Conservation (phyloP, 352 stramenopile species). For the Aphanomyces euteiches region DNA sequence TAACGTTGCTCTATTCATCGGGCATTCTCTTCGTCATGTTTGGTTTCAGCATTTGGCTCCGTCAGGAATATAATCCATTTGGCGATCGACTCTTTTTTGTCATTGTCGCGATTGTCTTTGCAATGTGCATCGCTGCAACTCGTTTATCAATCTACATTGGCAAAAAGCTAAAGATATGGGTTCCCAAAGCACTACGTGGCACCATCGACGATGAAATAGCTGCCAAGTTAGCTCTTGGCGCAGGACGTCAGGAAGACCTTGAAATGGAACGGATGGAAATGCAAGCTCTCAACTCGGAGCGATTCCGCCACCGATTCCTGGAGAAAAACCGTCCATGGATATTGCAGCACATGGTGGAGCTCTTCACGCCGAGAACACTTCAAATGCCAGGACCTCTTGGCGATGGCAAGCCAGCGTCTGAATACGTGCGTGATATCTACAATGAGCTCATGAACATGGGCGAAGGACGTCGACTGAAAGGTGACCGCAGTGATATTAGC, state of each 20-base stretch:
- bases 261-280: slow-evolving; percentile 95
- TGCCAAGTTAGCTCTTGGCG: slow-evolving; percentile 91
- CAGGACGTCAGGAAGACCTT: slow-evolving; percentile 90
- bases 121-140: slow-evolving; percentile 67
- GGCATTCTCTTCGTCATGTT: slow-evolving; percentile 92
- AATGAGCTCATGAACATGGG: slow-evolving; percentile 93
- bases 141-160: slow-evolving; percentile 58
- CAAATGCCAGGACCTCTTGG: slow-evolving; percentile 41
- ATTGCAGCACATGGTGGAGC: slow-evolving; percentile 93
- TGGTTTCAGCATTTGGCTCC: slow-evolving; percentile 90
- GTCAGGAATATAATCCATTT: slow-evolving; percentile 92
- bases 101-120: slow-evolving; percentile 82
- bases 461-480: slow-evolving; percentile 78
- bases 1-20: slow-evolving; percentile 75
- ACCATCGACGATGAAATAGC: slow-evolving; percentile 96
- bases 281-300: slow-evolving; percentile 94
- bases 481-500: slow-evolving; percentile 90
- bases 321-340: slow-evolving; percentile 97
- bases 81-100: slow-evolving; percentile 88
- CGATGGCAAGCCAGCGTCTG: slow-evolving; percentile 83
- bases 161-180: slow-evolving; percentile 87
- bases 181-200: slow-evolving; percentile 87
- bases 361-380: slow-evolving; percentile 92
- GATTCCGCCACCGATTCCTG: slow-evolving; percentile 95
- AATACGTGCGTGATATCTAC: slow-evolving; percentile 96